Evolutionary conservation across 139 green algal species (phyloP).

Genomic region (Eudorina sp.): DNA sequence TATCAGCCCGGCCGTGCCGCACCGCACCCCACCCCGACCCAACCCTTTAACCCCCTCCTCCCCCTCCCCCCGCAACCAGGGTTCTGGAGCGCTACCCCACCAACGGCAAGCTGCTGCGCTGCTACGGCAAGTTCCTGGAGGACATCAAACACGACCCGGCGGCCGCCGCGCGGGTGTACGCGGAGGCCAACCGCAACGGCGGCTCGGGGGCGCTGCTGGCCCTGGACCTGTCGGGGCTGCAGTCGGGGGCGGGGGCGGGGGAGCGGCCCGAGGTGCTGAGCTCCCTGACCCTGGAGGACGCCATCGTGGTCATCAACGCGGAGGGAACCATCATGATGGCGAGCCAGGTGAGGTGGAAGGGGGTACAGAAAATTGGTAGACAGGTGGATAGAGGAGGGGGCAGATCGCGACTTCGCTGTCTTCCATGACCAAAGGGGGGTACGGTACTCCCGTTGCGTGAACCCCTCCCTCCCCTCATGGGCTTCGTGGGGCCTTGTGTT

Average conservation of each 20-base stretch:
- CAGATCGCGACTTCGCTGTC: too few species aligned
- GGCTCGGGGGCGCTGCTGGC: neutral
- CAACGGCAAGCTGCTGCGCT: conserved; percentile 49
- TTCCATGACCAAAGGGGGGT: too few species aligned
- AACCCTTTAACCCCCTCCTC: too few species aligned
- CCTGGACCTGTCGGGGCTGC: conserved; percentile 9
- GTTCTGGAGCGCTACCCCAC: conserved; percentile 55
- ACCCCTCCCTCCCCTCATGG: too few species aligned
- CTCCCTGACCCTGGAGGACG: conserved; percentile 21
- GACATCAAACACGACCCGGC: conserved; percentile 51
- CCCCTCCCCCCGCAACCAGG: neutral
- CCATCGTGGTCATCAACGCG: conserved; percentile 47
- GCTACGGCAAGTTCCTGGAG: conserved; percentile 62
- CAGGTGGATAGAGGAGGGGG: too few species aligned
- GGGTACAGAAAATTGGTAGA: too few species aligned
- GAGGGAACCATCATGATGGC: conserved; percentile 52
- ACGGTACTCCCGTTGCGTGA: too few species aligned
- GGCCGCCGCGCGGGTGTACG: conserved; percentile 21
- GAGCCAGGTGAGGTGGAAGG: conserved; percentile 11
- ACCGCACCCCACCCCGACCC: too few species aligned
- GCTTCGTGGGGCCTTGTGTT: too few species aligned
- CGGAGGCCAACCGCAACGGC: conserved; percentile 35
- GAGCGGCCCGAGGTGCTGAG: neutral
- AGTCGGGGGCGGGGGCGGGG: neutral
- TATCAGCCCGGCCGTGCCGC: neutral